Percentiles rank a stretch among this genome's conserved stretches.
Evolutionary conservation across 805 yeast genomes (phyloP).

Genomic region (Pichia paraexigua): DNA sequence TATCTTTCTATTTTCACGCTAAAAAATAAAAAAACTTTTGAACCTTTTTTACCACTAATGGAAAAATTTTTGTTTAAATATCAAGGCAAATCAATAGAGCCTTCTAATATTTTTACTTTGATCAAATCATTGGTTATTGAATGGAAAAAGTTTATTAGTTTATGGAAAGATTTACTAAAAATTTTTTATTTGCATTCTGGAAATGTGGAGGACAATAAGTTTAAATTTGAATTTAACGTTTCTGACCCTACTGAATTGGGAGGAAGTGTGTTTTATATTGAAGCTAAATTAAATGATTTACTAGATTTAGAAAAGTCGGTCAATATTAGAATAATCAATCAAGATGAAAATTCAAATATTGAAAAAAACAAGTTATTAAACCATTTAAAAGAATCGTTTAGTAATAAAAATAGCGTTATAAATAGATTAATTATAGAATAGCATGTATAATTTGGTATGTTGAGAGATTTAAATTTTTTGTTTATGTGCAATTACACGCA

Average conservation of each 20-base stretch:
- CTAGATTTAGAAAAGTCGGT: not conserved
- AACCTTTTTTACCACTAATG: constrained; percentile 5
- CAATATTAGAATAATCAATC: not conserved
- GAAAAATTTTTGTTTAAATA: not conserved
- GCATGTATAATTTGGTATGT: not conserved
- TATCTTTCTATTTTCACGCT: not conserved
- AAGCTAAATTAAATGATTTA: constrained; percentile 2
- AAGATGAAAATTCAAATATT: not conserved
- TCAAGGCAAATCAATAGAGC: not conserved
- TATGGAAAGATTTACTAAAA: constrained; percentile 10
- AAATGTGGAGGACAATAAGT: not conserved
- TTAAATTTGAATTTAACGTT: constrained; percentile 2
- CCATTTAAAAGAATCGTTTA: not conserved
- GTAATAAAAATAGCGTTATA: constrained; percentile 2
- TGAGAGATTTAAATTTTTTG: no score
- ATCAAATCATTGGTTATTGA: not conserved
- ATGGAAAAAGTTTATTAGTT: constrained; percentile 3
- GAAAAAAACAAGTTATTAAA: not conserved
- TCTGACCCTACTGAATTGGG: not conserved
- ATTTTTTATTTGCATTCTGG: constrained; percentile 5
- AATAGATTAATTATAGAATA: constrained; percentile 2
- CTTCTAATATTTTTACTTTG: not conserved
- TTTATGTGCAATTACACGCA: no score
- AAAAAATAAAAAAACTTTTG: not conserved
- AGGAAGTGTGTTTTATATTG: not conserved